Conservation (phyloP, 2,329 filamentous ascomycete species). For the Aspergillus aculeatus region DNA sequence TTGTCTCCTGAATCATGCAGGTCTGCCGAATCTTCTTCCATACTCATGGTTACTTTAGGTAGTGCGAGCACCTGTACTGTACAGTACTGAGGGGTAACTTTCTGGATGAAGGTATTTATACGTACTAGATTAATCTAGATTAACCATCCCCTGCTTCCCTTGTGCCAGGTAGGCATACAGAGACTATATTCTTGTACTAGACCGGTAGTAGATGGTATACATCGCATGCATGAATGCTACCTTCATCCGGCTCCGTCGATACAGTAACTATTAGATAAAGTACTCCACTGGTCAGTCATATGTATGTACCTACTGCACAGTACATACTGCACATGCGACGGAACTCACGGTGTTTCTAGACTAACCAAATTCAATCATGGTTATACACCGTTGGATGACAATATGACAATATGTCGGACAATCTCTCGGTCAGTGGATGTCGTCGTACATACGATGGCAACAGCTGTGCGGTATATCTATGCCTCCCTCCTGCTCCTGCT, state of each 20-base stretch:
- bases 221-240: neutral
- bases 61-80: too few species aligned
- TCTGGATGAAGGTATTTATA: too few species aligned
- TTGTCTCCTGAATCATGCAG: neutral
- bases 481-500: too few species aligned
- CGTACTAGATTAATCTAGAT: neutral
- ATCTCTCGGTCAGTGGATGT: neutral
- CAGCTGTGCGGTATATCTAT: too few species aligned
- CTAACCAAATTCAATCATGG: too few species aligned
- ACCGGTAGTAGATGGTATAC: neutral
- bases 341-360: too few species aligned
- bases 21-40: neutral
- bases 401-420: neutral
- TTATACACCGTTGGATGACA: neutral
- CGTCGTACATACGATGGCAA: too few species aligned
- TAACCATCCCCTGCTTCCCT: neutral
- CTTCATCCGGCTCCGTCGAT: neutral
- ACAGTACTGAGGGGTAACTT: too few species aligned
- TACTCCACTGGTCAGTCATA: too few species aligned
- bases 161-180: neutral
- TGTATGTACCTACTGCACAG: too few species aligned
- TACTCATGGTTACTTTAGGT: too few species aligned
- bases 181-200: neutral
- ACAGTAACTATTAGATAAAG: neutral
- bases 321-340: too few species aligned